Percentiles rank a stretch among this genome's conserved stretches.
phyloP scores from a whole-genome alignment of 106 monocot species.

The Platanthera guangdongensis region DNA sequence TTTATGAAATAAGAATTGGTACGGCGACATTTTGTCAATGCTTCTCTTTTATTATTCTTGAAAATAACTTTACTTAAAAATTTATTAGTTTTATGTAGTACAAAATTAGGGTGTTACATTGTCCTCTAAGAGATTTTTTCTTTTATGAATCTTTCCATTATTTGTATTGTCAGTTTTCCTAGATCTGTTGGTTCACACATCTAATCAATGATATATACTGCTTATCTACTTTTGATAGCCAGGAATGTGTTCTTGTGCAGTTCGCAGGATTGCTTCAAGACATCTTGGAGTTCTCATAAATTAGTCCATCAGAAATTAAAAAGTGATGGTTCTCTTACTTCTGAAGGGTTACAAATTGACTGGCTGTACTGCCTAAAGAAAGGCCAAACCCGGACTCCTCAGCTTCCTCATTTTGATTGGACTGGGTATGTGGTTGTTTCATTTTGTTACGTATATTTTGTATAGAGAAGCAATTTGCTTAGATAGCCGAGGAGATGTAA shows the following conservation, averaged over 20 bases:
- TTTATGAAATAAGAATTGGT: no score
- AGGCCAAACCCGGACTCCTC: slow-evolving; percentile 58
- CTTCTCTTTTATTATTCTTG: no score
- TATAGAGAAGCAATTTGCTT: neutral
- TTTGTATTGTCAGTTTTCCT: neutral
- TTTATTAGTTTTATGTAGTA: no score
- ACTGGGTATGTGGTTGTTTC: slow-evolving; percentile 61
- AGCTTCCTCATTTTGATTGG: slow-evolving; percentile 84
- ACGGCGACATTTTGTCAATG: no score
- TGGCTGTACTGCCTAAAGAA: slow-evolving; percentile 91
- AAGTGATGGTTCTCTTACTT: slow-evolving; percentile 1
- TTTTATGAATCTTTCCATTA: neutral
- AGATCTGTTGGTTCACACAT: neutral
- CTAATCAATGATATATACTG: neutral
- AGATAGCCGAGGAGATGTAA: no score
- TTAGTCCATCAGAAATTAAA: slow-evolving; percentile 47
- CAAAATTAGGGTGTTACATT: no score
- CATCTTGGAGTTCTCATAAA: slow-evolving; percentile 89
- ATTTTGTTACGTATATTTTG: neutral
- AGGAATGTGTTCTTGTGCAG: slow-evolving; percentile 21
- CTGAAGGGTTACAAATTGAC: slow-evolving; percentile 31
- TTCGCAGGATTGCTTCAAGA: slow-evolving; percentile 92
- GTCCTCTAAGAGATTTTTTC: neutral
- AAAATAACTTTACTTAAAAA: no score
- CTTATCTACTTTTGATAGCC: neutral